Evolutionary conservation across 2,329 filamentous ascomycete species (phyloP), one percentile per base, ranked within the genome.

Genomic region (Aureobasidium sp.): DNA sequence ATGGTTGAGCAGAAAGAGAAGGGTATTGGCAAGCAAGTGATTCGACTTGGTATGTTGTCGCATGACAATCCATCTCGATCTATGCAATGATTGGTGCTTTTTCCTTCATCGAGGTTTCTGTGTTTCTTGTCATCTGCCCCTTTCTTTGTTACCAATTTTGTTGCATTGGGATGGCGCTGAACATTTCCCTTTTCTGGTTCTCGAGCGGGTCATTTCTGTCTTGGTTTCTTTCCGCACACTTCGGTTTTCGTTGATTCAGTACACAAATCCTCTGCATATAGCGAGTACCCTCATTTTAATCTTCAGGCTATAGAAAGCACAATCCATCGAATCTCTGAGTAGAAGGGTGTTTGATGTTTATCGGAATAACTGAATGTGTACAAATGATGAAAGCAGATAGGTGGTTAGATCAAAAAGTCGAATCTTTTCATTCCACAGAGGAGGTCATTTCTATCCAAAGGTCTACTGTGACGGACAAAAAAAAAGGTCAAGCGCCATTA

Each of bases 271-370:
- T 22, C 33, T 54, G 37, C 50, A 54, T n/a, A 54, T 37, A 54
- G 50, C 50, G 50, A 54, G 50, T 42, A 57, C 53, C 11, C 29
- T 57, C 40, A 19, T 57, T 57, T 33, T 57, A 33, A 40, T 45
- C n/a, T 57, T 9, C 29, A 54, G 24, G 50, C 50, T 54, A 42
- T 54, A 54, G 37, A 54, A 42, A 54, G 9, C 35, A 48, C 27
- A 22, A 47, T 35, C 8, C 39, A 40, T 29, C 45, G 12, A 24
- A 29, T 29, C 1, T 48, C 7, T 17, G 24, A 47, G 44, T 15
- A n/a, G 40, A 44, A 44, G 17, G 2, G 8, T 29, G 24, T 40
- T 40, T 17, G 17, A 19, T 17, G n/a, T n/a, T n/a, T n/a, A n/a
- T n/a, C n/a, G n/a, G n/a, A n/a, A n/a, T n/a, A n/a, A 19, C 9